Conservation (phyloP, 2,329 filamentous ascomycete genomes). For the Pseudocercospora pini-densiflorae region DNA sequence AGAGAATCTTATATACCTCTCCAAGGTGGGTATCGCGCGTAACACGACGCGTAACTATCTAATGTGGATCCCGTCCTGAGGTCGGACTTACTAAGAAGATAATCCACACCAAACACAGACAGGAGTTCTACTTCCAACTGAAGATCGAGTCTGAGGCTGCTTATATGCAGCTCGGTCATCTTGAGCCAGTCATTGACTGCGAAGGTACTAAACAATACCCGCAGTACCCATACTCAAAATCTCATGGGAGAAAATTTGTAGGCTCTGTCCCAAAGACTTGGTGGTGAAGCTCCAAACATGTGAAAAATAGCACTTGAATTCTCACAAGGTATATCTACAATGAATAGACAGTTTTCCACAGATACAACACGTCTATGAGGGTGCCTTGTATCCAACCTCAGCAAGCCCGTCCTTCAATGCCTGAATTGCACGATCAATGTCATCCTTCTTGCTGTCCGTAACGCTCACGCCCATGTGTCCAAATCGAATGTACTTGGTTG, state of each 20-base stretch:
- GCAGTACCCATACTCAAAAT: too few species aligned
- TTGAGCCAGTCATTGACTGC: too few species aligned
- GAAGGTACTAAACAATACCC: too few species aligned
- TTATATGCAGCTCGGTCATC: too few species aligned
- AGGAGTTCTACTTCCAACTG: too few species aligned
- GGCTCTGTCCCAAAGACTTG: too few species aligned
- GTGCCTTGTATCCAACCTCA: conserved; percentile 69
- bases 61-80: neutral
- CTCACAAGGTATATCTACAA: neutral
- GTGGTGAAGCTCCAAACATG: too few species aligned
- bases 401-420: conserved; percentile 74
- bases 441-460: conserved; percentile 75
- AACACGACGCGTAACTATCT: neutral
- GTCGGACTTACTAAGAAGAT: neutral
- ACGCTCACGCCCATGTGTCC: conserved; percentile 98
- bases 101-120: too few species aligned
- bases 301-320: neutral
- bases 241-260: too few species aligned
- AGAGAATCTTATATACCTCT: neutral
- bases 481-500: conserved; percentile 89
- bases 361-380: neutral
- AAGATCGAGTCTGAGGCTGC: too few species aligned
- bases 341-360: neutral
- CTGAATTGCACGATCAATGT: conserved; percentile 83
- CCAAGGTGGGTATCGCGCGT: neutral